Evolutionary conservation across 164 flowering plant genomes (phyloP).

Genomic region (Paratinospora sagittata): DNA sequence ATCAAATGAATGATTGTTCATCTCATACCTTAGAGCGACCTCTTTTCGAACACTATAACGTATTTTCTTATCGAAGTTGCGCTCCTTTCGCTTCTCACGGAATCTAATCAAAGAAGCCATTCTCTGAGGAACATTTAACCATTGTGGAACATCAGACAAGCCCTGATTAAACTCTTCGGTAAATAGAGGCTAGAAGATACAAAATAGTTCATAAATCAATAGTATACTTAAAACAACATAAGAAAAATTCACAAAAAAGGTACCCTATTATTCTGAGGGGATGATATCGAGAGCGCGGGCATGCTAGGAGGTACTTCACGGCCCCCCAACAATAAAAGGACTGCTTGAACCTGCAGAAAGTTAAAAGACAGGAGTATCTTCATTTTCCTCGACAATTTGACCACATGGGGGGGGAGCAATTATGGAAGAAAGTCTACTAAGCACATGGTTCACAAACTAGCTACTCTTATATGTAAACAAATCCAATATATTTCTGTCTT

Average conservation of each 20-base stretch:
- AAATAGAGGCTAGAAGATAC: not conserved
- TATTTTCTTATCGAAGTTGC: slow-evolving; percentile 71
- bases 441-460: not conserved
- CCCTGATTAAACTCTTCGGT: slow-evolving; percentile 24
- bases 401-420: not conserved
- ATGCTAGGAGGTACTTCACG: slow-evolving; percentile 39
- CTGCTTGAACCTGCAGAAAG: slow-evolving; percentile 57
- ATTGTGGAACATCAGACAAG: slow-evolving; percentile 25
- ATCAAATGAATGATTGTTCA: not conserved
- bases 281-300: slow-evolving; percentile 11
- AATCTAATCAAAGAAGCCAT: slow-evolving; percentile 57
- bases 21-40: slow-evolving; percentile 59
- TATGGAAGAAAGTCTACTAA: not conserved
- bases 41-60: slow-evolving; percentile 70
- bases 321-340: slow-evolving; percentile 60
- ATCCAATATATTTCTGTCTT: too few relatives aligned
- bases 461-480: too few relatives aligned
- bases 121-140: slow-evolving; percentile 48
- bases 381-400: not conserved
- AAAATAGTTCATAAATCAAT: not conserved
- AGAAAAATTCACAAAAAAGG: not conserved
- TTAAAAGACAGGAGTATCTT: not conserved
- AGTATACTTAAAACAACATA: not conserved
- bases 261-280: slow-evolving; percentile 45
- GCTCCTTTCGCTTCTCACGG: slow-evolving; percentile 62